A percentile compares a stretch with the other conserved stretches of the same genome.
These are phyloP conservation scores for Sugiyamaella castrensis DNA, from an alignment of 1,139 yeast species.

Conservation along the genomic window DNA sequence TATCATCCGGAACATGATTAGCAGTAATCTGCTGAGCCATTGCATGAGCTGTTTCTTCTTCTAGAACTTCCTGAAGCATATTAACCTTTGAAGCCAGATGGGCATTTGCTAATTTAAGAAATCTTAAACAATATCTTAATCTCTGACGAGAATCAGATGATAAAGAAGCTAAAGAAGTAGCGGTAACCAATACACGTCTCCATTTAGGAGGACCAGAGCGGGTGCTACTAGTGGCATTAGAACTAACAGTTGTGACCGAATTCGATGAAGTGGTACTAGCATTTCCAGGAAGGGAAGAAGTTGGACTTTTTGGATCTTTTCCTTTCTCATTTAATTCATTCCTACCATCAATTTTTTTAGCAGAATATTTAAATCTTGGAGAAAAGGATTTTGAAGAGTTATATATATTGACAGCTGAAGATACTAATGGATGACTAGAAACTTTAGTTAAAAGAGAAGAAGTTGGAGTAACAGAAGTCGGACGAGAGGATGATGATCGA, in stretches of 20 bases:
- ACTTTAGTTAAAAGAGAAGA: constrained; percentile 14
- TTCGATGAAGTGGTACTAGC: constrained; percentile 14
- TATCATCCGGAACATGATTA: constrained; percentile 25
- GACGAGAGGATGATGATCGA: not conserved
- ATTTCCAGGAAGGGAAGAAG: constrained; percentile 23
- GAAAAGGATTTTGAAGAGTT: constrained; percentile 55
- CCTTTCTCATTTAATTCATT: no score
- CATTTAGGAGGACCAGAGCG: constrained; percentile 26
- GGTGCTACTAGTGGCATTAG: not conserved
- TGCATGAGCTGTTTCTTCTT: constrained; percentile 39
- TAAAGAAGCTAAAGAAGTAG: constrained; percentile 46
- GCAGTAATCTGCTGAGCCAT: constrained; percentile 31
- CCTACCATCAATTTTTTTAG: constrained; percentile 66
- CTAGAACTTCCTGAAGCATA: constrained; percentile 53
- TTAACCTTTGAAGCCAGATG: constrained; percentile 64
- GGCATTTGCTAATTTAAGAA: constrained; percentile 72
- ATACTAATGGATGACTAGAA: constrained; percentile 36
- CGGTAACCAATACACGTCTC: constrained; percentile 41
- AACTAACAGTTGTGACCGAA: not conserved
- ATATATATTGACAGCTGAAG: constrained; percentile 58
- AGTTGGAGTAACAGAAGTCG: constrained; percentile 3
- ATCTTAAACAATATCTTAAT: constrained; percentile 67
- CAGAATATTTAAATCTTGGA: constrained; percentile 60
- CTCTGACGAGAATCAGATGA: constrained; percentile 68
- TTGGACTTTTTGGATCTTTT: constrained; percentile 37